Evolutionary conservation across 169 alveolate genomes (phyloP).

Genomic region (Eimeria necatrix): DNA sequence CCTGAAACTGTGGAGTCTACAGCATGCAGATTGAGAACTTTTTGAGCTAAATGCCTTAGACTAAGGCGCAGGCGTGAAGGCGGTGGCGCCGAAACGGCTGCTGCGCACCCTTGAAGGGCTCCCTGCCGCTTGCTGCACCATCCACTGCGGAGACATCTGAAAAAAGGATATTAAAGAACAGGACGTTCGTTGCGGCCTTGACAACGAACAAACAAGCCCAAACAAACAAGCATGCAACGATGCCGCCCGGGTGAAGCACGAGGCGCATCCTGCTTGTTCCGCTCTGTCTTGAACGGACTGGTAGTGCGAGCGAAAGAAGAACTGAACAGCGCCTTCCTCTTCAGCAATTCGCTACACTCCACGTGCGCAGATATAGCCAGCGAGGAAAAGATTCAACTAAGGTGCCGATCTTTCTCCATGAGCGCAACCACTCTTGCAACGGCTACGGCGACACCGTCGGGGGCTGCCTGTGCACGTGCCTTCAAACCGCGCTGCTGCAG

Average conservation of each 20-base stretch:
- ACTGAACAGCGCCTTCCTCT: background rate
- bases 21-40: no score
- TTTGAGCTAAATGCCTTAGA: background rate
- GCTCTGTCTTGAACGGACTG: background rate
- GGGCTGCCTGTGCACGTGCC: background rate
- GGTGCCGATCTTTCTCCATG: slow-evolving; percentile 33
- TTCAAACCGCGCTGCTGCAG: background rate
- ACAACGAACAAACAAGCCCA: slow-evolving; percentile 39
- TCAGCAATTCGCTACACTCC: background rate
- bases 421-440: background rate
- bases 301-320: background rate
- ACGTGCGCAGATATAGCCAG: background rate
- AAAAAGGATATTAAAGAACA: slow-evolving; percentile 47
- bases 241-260: slow-evolving; percentile 70
- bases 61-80: background rate
- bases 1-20: no score
- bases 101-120: background rate
- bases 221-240: slow-evolving; percentile 64
- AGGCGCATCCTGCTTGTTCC: slow-evolving; percentile 51
- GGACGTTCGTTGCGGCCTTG: slow-evolving; percentile 56
- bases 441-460: background rate
- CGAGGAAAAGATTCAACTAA: background rate
- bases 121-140: background rate
- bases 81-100: background rate
- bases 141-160: slow-evolving; percentile 30